Percentiles rank a stretch among this genome's conserved stretches.
These are phyloP conservation scores for Yarrowia porcina DNA, from an alignment of 805 yeast species.

Conservation along the genomic window DNA sequence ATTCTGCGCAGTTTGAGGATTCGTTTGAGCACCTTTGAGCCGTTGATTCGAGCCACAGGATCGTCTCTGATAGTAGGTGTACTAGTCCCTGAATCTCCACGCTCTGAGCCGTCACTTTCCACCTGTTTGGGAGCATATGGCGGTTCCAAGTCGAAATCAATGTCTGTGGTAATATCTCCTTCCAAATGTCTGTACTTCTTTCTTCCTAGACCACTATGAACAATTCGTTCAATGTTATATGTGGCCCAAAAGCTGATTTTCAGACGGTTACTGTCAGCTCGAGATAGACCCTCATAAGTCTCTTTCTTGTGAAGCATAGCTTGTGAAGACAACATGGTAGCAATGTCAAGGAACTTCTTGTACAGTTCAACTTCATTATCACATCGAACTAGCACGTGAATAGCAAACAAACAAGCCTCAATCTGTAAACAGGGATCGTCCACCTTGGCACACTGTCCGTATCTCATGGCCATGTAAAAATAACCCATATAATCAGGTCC, in stretches of 20 bases:
- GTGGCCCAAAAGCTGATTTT: constrained; percentile 21
- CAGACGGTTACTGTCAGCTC: background rate
- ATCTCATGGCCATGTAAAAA: constrained; percentile 59
- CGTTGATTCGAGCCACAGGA: background rate
- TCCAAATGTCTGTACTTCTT: constrained; percentile 16
- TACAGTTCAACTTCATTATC: constrained; percentile 46
- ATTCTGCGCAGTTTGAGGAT: constrained; percentile 55
- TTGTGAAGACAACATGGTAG: constrained; percentile 4
- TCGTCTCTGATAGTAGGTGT: background rate
- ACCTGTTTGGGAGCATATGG: constrained; percentile 15
- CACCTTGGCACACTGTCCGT: constrained; percentile 47
- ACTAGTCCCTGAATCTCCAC: background rate
- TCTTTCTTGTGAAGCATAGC: constrained; percentile 7
- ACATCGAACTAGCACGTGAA: constrained; percentile 56
- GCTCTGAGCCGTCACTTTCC: constrained; percentile 23
- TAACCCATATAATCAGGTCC: constrained; percentile 44
- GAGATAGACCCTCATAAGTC: background rate
- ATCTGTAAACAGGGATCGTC: constrained; percentile 47
- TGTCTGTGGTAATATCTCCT: constrained; percentile 37
- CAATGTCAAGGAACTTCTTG: constrained; percentile 22
- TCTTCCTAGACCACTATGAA: constrained; percentile 6
- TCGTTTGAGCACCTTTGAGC: constrained; percentile 36
- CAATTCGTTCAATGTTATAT: constrained; percentile 11
- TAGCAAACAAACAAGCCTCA: constrained; percentile 51
- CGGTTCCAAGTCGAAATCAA: constrained; percentile 15